Evolutionary conservation across 192 early-diverging fungal species (phyloP).

Genomic region (Entophlyctis helioformis): DNA sequence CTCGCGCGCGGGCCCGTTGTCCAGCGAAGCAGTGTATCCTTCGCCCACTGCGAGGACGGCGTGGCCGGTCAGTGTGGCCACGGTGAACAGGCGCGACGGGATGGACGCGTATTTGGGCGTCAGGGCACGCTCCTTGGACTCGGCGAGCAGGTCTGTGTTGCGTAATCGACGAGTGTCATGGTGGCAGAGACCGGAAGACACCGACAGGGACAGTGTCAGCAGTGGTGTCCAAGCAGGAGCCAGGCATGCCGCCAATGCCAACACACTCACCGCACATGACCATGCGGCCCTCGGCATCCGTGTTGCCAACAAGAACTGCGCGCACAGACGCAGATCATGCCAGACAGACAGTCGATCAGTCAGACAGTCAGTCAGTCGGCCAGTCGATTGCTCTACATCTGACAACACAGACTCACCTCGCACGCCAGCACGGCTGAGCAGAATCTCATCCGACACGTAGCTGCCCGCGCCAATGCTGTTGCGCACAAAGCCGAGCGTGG

Average conservation of each 20-base stretch:
- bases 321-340: no score
- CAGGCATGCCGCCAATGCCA: no score
- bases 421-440: slow-evolving; percentile 62
- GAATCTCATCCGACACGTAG: slow-evolving; percentile 73
- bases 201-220: no score
- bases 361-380: no score
- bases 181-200: no score
- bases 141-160: slow-evolving; percentile 19
- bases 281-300: slow-evolving; percentile 85
- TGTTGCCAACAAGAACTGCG: slow-evolving; percentile 65
- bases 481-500: slow-evolving; percentile 65
- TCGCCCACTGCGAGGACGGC: slow-evolving; percentile 71
- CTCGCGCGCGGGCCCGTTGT: slow-evolving; percentile 64
- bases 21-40: slow-evolving; percentile 60
- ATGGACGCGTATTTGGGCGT: slow-evolving; percentile 13
- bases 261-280: slow-evolving; percentile 39
- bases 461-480: slow-evolving; percentile 72
- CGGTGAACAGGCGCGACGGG: slow-evolving; percentile 55
- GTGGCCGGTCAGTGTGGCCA: slow-evolving; percentile 80
- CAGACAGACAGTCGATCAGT: background rate
- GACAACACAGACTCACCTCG: slow-evolving; percentile 25
- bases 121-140: slow-evolving; percentile 35
- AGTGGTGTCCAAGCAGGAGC: no score
- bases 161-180: no score
- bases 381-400: background rate